A percentile compares a stretch with the other conserved stretches of the same genome.
These are phyloP conservation scores for Fraxinus ornus DNA, from an alignment of 305 asterid species.

Conservation along the genomic window DNA sequence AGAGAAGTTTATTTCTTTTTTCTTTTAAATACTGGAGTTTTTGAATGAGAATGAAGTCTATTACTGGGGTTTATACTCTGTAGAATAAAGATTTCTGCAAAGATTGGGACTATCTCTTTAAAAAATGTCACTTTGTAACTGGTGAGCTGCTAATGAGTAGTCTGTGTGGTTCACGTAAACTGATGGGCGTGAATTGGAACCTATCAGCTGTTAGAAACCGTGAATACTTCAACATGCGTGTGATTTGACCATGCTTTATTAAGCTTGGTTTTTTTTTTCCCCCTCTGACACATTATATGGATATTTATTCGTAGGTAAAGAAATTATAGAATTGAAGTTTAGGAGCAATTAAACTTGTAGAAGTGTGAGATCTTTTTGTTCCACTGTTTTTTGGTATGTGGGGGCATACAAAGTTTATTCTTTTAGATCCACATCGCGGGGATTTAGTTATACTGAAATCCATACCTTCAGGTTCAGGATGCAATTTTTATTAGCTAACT, in stretches of 20 bases:
- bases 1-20: conserved; percentile 25
- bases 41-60: background rate
- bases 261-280: background rate
- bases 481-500: background rate
- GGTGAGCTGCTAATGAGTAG: background rate
- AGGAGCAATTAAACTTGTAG: background rate
- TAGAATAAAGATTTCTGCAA: background rate
- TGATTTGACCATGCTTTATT: background rate
- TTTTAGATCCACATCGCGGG: background rate
- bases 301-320: background rate
- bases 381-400: background rate
- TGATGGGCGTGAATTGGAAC: background rate
- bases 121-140: background rate
- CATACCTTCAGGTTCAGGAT: background rate
- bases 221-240: background rate
- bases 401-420: background rate
- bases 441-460: background rate
- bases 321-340: background rate
- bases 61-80: background rate
- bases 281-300: background rate
- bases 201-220: background rate
- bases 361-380: background rate
- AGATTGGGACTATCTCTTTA: background rate
- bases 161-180: background rate
- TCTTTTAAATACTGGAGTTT: background rate